Evolutionary conservation across 1,284 basidiomycete genomes (phyloP), one percentile per base, ranked within the genome.

Genomic region (Termitomyces sp.): DNA sequence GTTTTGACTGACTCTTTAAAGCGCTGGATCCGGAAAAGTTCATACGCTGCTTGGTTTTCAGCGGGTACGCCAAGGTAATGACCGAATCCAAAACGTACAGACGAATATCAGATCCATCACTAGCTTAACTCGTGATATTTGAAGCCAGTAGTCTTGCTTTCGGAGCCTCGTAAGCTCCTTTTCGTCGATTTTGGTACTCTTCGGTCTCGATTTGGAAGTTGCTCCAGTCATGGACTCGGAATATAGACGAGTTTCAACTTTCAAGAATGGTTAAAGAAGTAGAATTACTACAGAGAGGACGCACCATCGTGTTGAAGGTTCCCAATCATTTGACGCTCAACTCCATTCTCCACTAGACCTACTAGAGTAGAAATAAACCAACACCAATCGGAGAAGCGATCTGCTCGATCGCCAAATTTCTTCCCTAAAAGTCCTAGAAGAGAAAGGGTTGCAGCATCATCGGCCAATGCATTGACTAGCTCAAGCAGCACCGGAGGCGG

Each of bases 401-500:
- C 88, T 3, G 88, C 89, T 38, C 82, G 79, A 46, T 81, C 77
- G 19, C 90, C 90, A 1, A 78, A 70, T 50, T 73, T 76, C 60
- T 80, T 79, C 2, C 84, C 80, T 7, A 91, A 55, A 9, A 92
- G 68, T 1, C 90, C 89, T 33, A 92, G 70, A 55, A 73, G 74
- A n/a, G 85, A 83, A 60, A 84, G 80, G 8, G 88, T 89, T 45
- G 79, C 77, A n/a, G 88, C 68, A 69, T 92, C 89, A 63, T 92
- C 89, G 9, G 90, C 78, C 30, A 84, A 67, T 1, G 84, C 81
- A 60, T 87, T 83, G 46, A 87, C 78, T 24, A 92, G 75, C 63
- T 89, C 89, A 7, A 92, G 76, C 5, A 92, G 73, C n/a, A 90
- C 83, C 1, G 90, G 90, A n/a, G 89, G 90, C 13, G 88, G 83